Evolutionary conservation across 176 grass and related monocot genomes (phyloP), one percentile per base, ranked within the genome.

Genomic region (Raddia distichophylla): DNA sequence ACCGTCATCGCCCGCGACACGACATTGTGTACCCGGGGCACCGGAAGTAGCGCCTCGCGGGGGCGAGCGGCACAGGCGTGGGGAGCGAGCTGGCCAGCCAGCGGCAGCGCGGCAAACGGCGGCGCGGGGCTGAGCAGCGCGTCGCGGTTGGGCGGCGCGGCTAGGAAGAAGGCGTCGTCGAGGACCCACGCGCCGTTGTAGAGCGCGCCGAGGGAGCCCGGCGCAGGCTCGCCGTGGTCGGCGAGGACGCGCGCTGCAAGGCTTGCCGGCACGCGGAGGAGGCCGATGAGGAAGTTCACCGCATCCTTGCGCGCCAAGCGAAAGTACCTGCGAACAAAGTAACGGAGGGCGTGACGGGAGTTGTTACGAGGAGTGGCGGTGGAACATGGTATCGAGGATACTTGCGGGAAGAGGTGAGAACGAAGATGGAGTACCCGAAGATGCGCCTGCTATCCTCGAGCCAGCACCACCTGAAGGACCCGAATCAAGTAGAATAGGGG

Each of bases 221-320:
- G 83, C 33, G 47, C 19, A 10, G 20, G 8, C 58, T 11, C 71
- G 64, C 4, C 83, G 83, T 78, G 71, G 22, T 17, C 34, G 42
- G 69, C 67, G 18, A 90, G 69, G 58, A 83, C 82, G 76, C 85
- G 90, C 42, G 78, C 78, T 13, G 78, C 85, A 59, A 88, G 80
- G 46, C 93, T 82, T 15, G 84, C 10, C 3, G 90, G 90, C 62
- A 95, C 77, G 67, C 82, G 74, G 51, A 95, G 87, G 22, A 92
- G 87, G n/a, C 85, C 90, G 81, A 92, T 17, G 75, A 95, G 85
- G 82, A 95, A 92, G 79, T 95, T 90, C 50, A 90, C 87, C 12
- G 77, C 69, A 64, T 92, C 90, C 85, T 92, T 92, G 70, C 79
- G 79, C n/a, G n/a, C n/a, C n/a, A n/a, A n/a, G n/a, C n/a, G n/a